Base-by-base conservation (phyloP, 139 green algal genomes). In the Eudorina sp. region DNA sequence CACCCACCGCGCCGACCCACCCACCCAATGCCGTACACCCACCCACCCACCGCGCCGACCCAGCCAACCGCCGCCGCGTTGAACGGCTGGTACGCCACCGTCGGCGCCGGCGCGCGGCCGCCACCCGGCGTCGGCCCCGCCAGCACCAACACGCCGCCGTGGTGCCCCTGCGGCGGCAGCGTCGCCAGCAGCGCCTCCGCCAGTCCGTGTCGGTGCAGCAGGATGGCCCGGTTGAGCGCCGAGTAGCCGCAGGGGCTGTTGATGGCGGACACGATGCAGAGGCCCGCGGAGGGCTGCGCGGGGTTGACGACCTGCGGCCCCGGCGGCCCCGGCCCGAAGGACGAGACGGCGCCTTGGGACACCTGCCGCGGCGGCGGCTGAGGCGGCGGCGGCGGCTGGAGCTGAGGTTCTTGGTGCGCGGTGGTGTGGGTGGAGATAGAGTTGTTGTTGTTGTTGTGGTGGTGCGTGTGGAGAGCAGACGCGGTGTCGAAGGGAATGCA, bases 161-260 rank as follows among this genome's bases (percentile, higher is more conserved):
- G 40, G 40, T 79, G 41, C 1, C 70, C 70, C 38, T 55, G 29
- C 70, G 70, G 34, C 45, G 81, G 81, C 45, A 87, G 64, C 45
- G 81, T 87, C 6, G 45, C 45, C 45, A 87, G 62, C 40, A 87
- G 81, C 64, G 81, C 81, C 18, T 68, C 45, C 23, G 36, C 64
- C 7, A 87, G 62, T 0, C 8, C 25, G 0, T 78, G 45, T 18
- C 81, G 81, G 31, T 78, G 64, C 62, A 78, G 34, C 31, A 87
- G 60, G 34, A 87, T 87, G 46, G 81, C 81, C 4, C 81, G 45
- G 60, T 87, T 87, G 19, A 87, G 60, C 11, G 81, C 62, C 19
- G 62, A 79, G 43, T 79, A 87, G 45, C 81, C 81, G 16, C 53
- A 68, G 31, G 81, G 81, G 43, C 46, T 79, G 81, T 87, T 87